Evolutionary conservation across 1,284 basidiomycete species (phyloP).

Genomic region (Tremellales sp.): DNA sequence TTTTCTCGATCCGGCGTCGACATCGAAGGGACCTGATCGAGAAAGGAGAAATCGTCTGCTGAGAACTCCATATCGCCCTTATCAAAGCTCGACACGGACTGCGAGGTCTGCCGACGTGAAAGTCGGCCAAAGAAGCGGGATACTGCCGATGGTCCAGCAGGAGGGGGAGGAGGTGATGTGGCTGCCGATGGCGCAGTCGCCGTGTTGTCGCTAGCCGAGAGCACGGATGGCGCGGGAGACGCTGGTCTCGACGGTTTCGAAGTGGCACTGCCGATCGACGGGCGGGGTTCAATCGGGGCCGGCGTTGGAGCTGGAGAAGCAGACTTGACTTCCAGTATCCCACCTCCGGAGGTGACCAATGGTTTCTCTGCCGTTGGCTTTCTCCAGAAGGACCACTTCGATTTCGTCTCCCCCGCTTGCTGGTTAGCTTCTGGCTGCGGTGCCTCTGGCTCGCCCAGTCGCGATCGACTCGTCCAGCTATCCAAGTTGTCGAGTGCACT

Average conservation of each 20-base stretch:
- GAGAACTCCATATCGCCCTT: slow-evolving; percentile 41
- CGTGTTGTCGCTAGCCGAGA: slow-evolving; percentile 5
- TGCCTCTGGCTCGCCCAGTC: slow-evolving; percentile 41
- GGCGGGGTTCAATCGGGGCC: slow-evolving; percentile 4
- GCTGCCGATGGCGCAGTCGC: slow-evolving; percentile 10
- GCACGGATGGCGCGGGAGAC: slow-evolving; percentile 7
- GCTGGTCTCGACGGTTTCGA: slow-evolving; percentile 3
- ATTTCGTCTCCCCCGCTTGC: slow-evolving; percentile 13
- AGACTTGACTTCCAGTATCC: slow-evolving; percentile 42
- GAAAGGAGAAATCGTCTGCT: slow-evolving; percentile 45
- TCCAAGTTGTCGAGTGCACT: not conserved
- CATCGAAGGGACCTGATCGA: slow-evolving; percentile 44
- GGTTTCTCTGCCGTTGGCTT: slow-evolving; percentile 30
- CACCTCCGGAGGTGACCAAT: slow-evolving; percentile 44
- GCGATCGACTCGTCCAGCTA: slow-evolving; percentile 35
- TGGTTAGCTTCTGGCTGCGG: not conserved
- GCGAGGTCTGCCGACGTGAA: slow-evolving; percentile 18
- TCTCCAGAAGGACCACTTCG: slow-evolving; percentile 45
- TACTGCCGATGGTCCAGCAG: slow-evolving; percentile 31
- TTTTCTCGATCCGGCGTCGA: slow-evolving; percentile 12
- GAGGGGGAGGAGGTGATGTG: not conserved
- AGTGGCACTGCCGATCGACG: slow-evolving; percentile 1
- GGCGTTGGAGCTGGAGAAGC: slow-evolving; percentile 6
- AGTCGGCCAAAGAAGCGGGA: slow-evolving; percentile 45
- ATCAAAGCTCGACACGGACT: slow-evolving; percentile 5